Evolutionary conservation across 225 moss, liverwort and hornwort species (phyloP).

Genomic region (Sphagnum tenellum): DNA sequence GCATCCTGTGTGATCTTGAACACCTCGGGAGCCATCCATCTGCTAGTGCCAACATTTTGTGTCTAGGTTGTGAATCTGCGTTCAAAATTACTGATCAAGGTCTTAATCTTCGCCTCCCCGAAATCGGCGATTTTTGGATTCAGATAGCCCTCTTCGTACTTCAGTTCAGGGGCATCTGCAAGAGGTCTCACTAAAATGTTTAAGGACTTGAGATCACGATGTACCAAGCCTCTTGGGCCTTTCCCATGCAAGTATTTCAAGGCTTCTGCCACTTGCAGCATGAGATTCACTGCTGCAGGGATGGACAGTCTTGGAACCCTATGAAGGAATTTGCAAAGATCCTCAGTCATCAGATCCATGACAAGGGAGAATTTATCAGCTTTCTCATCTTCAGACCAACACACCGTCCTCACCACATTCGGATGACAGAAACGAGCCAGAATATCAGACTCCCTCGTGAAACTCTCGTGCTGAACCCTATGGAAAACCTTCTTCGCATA

Average conservation of each 20-base stretch:
- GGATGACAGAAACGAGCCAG: constrained; percentile 9
- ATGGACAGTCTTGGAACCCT: background rate
- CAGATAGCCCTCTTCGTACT: too few species aligned
- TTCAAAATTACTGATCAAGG: constrained; percentile 1
- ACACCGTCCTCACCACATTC: constrained; percentile 2
- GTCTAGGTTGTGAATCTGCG: background rate
- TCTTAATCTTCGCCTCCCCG: constrained; percentile 4
- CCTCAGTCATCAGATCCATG: constrained; percentile 15
- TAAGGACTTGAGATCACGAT: constrained; percentile 17
- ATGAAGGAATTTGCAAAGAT: constrained; percentile 1
- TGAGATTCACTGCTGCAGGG: constrained; percentile 7
- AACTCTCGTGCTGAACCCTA: background rate
- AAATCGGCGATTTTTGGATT: constrained; percentile 15
- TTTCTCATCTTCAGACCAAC: background rate
- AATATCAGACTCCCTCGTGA: constrained; percentile 8
- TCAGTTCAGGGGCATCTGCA: background rate
- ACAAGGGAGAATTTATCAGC: background rate
- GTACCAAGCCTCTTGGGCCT: constrained; percentile 6
- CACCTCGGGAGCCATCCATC: constrained; percentile 25
- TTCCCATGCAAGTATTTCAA: constrained; percentile 17
- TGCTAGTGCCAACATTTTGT: background rate
- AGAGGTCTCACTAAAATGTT: constrained; percentile 14
- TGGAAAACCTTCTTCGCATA: constrained; percentile 9
- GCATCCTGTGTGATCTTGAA: background rate
- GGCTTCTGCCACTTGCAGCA: constrained; percentile 29